These are phyloP conservation scores for Castanospermum australe DNA, from an alignment of 306 rosid genomes.

Conservation along the genomic window DNA sequence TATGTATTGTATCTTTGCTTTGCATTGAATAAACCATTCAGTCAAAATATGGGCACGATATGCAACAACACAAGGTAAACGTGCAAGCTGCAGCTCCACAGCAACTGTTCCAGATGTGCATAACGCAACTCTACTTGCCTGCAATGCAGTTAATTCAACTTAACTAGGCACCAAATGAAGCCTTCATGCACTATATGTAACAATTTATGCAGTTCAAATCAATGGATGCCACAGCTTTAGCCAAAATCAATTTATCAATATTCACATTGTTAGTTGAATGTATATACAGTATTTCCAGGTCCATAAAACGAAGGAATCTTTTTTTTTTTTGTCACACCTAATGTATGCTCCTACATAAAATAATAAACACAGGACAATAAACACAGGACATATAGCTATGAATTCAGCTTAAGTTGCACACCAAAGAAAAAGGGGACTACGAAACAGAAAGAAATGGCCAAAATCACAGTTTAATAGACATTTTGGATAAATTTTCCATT, in stretches of 20 bases:
- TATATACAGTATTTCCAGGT: background rate
- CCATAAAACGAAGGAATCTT: background rate
- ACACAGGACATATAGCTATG: background rate
- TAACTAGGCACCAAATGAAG: background rate
- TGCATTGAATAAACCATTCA: slow-evolving; percentile 65
- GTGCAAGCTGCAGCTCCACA: slow-evolving; percentile 83
- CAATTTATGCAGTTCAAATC: background rate
- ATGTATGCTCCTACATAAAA: background rate
- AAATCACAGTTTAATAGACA: background rate
- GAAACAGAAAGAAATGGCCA: background rate
- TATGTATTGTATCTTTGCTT: slow-evolving; percentile 66
- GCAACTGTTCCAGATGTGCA: slow-evolving; percentile 93
- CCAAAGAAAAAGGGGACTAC: background rate
- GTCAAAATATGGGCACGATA: slow-evolving; percentile 89
- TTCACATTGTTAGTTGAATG: background rate
- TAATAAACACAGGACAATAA: background rate
- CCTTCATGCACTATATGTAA: slow-evolving; percentile 16
- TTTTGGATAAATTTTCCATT: background rate
- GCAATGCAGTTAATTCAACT: slow-evolving; percentile 33
- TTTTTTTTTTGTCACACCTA: background rate
- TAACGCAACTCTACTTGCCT: slow-evolving; percentile 86
- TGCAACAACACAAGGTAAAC: slow-evolving; percentile 78
- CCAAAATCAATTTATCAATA: background rate
- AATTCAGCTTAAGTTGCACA: background rate
- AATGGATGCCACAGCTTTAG: background rate